These are phyloP conservation scores for Penicillium maclennaniae DNA, from an alignment of 495 filamentous ascomycete genomes.

Conservation along the genomic window DNA sequence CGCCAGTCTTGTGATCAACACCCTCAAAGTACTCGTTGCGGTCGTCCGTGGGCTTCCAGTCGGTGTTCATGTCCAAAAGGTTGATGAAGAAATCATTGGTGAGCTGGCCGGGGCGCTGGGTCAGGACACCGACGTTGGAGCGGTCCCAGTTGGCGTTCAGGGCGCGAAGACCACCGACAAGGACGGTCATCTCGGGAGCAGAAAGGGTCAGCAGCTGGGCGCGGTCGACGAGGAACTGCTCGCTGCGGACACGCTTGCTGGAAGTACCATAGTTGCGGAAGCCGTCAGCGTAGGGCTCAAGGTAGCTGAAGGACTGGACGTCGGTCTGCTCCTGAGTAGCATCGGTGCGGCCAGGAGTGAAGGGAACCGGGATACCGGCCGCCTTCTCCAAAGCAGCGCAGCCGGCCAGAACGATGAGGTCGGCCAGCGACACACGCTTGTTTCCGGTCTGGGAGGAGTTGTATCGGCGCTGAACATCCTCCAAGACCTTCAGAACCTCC, in stretches of 20 bases:
- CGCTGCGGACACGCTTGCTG: conserved; percentile 52
- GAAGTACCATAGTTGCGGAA: conserved; percentile 72
- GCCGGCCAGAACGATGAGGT: conserved; percentile 66
- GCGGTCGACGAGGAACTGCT: conserved; percentile 64
- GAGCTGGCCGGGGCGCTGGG: conserved; percentile 57
- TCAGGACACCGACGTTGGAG: conserved; percentile 59
- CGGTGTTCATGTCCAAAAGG: conserved; percentile 61
- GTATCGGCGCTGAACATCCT: conserved; percentile 59
- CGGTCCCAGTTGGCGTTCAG: conserved; percentile 65
- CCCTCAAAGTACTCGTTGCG: conserved; percentile 57
- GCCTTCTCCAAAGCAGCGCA: conserved; percentile 42
- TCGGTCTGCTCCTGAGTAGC: conserved; percentile 65
- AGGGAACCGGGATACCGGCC: conserved; percentile 37
- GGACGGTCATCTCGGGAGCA: conserved; percentile 62
- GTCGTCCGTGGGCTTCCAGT: conserved; percentile 52
- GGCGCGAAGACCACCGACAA: conserved; percentile 63
- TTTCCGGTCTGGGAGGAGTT: conserved; percentile 45
- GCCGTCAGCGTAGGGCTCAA: conserved; percentile 60
- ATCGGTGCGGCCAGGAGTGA: conserved; percentile 46
- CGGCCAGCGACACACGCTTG: conserved; percentile 69
- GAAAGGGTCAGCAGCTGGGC: conserved; percentile 64
- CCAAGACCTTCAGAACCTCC: conserved; percentile 55
- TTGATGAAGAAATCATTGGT: conserved; percentile 77
- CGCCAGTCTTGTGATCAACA: conserved; percentile 60
- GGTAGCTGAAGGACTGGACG: conserved; percentile 53